Percentiles rank a stretch among this genome's conserved stretches.
These are phyloP conservation scores for Mycena maculata DNA, from an alignment of 768 basidiomycete species.

Conservation along the genomic window DNA sequence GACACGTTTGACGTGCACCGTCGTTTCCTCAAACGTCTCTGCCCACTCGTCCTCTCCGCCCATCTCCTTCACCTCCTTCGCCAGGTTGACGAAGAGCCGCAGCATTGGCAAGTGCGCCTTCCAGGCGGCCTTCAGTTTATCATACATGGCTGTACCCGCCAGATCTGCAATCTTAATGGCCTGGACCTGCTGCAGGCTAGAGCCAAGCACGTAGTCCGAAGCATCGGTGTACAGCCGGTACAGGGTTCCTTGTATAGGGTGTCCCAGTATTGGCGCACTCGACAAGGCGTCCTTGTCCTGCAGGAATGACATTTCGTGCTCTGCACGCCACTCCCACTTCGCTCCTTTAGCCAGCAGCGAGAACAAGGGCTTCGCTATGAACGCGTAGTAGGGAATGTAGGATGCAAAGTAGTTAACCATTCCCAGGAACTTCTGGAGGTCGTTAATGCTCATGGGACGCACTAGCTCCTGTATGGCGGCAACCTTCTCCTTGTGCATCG, in stretches of 20 bases:
- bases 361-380: conserved; percentile 40
- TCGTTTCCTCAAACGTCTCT: background rate
- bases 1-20: background rate
- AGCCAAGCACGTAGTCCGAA: background rate
- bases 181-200: conserved; percentile 29
- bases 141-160: conserved; percentile 10
- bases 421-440: background rate
- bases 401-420: conserved; percentile 1
- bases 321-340: conserved; percentile 38
- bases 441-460: background rate
- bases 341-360: conserved; percentile 36
- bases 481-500: too few relatives aligned
- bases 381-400: conserved; percentile 4
- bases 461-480: background rate
- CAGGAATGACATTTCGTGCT: conserved; percentile 36
- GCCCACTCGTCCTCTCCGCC: background rate
- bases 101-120: background rate
- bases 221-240: conserved; percentile 28
- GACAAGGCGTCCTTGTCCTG: conserved; percentile 33
- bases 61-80: background rate
- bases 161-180: conserved; percentile 17
- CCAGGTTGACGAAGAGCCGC: background rate
- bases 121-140: background rate
- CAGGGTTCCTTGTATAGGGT: conserved; percentile 26
- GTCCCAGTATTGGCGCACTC: conserved; percentile 36